Evolutionary conservation across 1,284 basidiomycete genomes (phyloP).

Genomic region (Hymenochaete sp.): DNA sequence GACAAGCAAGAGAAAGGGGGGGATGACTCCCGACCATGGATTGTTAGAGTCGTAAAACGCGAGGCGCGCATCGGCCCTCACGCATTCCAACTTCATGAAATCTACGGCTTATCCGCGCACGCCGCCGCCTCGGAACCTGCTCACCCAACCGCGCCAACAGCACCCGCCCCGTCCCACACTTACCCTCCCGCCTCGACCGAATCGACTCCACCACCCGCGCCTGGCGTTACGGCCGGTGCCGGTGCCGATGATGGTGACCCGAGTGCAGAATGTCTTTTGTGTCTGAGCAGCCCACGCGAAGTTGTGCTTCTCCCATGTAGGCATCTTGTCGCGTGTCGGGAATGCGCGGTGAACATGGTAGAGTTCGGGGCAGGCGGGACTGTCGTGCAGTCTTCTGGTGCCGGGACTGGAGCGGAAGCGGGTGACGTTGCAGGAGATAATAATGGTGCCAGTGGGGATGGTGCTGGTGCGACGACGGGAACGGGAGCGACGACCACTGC

Average conservation of each 20-base stretch:
- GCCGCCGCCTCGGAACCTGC: slow-evolving; percentile 27
- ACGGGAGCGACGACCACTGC: slow-evolving; percentile 18
- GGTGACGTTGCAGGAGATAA: slow-evolving; percentile 18
- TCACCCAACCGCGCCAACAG: slow-evolving; percentile 31
- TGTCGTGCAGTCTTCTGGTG: slow-evolving; percentile 51
- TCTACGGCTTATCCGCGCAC: slow-evolving; percentile 75
- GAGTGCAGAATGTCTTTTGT: slow-evolving; percentile 81
- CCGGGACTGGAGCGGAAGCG: slow-evolving; percentile 16
- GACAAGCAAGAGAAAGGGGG: slow-evolving; percentile 19
- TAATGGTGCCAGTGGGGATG: slow-evolving; percentile 19
- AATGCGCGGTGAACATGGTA: slow-evolving; percentile 89
- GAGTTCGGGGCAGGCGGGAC: slow-evolving; percentile 88
- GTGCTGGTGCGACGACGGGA: slow-evolving; percentile 16
- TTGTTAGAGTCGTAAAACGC: slow-evolving; percentile 82
- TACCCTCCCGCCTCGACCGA: slow-evolving; percentile 33
- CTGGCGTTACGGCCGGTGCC: slow-evolving; percentile 17
- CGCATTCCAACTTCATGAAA: slow-evolving; percentile 87
- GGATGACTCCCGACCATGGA: slow-evolving; percentile 60
- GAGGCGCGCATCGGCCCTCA: slow-evolving; percentile 87
- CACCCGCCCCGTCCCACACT: slow-evolving; percentile 35
- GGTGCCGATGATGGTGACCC: slow-evolving; percentile 56
- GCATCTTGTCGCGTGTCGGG: slow-evolving; percentile 85
- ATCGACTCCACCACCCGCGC: slow-evolving; percentile 21
- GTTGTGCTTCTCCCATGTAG: slow-evolving; percentile 85
- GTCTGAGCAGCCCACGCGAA: slow-evolving; percentile 76